Percentiles rank a stretch among this genome's conserved stretches.
Evolutionary conservation across 148 eudicot species (phyloP).

Genomic region (Cornus controversa): DNA sequence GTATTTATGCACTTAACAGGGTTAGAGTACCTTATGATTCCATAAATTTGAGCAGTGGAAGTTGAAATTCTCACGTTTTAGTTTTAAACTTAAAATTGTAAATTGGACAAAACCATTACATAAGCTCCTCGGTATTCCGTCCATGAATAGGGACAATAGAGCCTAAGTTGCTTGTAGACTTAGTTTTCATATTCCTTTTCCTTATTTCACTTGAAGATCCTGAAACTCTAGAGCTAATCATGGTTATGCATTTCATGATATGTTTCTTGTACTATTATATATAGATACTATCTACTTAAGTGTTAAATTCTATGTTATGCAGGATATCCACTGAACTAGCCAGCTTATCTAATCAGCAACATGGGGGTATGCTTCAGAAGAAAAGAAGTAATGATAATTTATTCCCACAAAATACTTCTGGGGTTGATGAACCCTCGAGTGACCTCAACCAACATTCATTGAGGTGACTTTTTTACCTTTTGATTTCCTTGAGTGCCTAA

Average conservation of each 20-base stretch:
- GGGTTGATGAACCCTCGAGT: slow-evolving; percentile 26
- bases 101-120: neutral
- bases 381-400: slow-evolving; percentile 22
- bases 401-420: slow-evolving; percentile 22
- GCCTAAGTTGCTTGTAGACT: no score
- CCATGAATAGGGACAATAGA: no score
- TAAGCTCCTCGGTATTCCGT: no score
- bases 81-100: neutral
- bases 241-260: neutral
- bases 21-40: neutral
- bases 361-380: slow-evolving; percentile 18
- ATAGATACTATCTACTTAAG: no score
- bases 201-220: neutral
- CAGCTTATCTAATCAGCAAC: slow-evolving; percentile 32
- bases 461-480: slow-evolving; percentile 22
- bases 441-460: slow-evolving; percentile 29
- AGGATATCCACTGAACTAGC: slow-evolving; percentile 41
- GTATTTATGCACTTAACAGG: no score
- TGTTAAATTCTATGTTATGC: slow-evolving; percentile 12
- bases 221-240: neutral
- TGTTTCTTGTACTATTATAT: neutral
- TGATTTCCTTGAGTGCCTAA: neutral
- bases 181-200: no score
- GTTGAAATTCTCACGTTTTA: neutral
- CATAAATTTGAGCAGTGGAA: neutral